Percentiles rank a stretch among this genome's conserved stretches.
Evolutionary conservation across 768 basidiomycete genomes (phyloP).

Genomic region (Lentinula sp.): DNA sequence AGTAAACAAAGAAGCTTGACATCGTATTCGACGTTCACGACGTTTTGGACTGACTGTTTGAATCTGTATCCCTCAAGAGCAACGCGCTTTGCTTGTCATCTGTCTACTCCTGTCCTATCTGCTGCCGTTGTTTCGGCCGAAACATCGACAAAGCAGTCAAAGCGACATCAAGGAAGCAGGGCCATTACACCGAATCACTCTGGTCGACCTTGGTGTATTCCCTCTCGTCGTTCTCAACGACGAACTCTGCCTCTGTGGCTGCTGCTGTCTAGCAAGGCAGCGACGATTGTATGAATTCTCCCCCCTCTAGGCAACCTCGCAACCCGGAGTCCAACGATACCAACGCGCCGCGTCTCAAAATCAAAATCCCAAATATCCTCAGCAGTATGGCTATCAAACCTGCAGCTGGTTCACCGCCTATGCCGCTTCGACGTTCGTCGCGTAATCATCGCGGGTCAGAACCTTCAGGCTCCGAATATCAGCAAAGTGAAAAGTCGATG

Average conservation of each 20-base stretch:
- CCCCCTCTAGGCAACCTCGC: neutral
- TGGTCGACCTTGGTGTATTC: neutral
- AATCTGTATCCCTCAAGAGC: neutral
- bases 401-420: neutral
- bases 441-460: slow-evolving; percentile 28
- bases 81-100: neutral
- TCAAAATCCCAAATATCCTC: neutral
- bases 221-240: neutral
- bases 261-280: neutral
- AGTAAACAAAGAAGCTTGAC: neutral
- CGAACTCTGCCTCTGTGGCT: too few relatives aligned
- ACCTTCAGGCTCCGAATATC: slow-evolving; percentile 44
- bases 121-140: neutral
- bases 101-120: neutral
- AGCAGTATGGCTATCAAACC: neutral
- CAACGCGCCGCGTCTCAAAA: neutral
- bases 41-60: neutral
- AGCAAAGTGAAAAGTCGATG: slow-evolving; percentile 40
- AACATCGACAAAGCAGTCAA: neutral
- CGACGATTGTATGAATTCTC: neutral
- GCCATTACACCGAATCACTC: too few relatives aligned
- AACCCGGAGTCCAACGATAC: neutral
- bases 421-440: slow-evolving; percentile 25
- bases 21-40: neutral
- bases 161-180: too few relatives aligned